Percentiles rank a stretch among this genome's conserved stretches.
phyloP scores from a whole-genome alignment of 2,329 filamentous ascomycete genomes.

The Curvularia spicifera region DNA sequence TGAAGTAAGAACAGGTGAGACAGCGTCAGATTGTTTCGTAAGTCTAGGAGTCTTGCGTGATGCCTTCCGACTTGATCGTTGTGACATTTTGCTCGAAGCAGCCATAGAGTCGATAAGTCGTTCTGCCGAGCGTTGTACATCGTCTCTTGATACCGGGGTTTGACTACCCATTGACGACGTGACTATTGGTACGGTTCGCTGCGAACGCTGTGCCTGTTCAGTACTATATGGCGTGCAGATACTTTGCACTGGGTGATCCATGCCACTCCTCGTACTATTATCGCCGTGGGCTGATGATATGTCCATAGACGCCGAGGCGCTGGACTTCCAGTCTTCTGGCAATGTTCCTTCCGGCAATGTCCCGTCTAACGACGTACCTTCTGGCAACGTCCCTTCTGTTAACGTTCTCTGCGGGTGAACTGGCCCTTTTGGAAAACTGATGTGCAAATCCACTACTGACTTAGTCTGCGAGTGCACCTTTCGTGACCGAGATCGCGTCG shows the following conservation, averaged over 20 bases:
- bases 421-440: conserved; percentile 26
- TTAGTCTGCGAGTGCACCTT: conserved; percentile 12
- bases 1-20: not conserved
- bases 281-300: conserved; percentile 24
- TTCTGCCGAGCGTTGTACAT: conserved; percentile 27
- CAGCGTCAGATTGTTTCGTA: not conserved
- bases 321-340: conserved; percentile 25
- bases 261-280: not conserved
- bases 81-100: not conserved
- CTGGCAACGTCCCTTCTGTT: conserved; percentile 6
- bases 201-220: conserved; percentile 7
- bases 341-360: conserved; percentile 2
- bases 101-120: conserved; percentile 10
- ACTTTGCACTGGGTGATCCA: not conserved
- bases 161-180: conserved; percentile 9
- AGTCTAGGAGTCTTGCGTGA: not conserved
- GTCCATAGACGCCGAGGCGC: conserved; percentile 34
- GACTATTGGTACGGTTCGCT: conserved; percentile 13
- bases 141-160: conserved; percentile 5
- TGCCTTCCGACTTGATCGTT: not conserved
- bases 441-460: conserved; percentile 17
- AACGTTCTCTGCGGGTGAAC: conserved; percentile 9
- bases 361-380: not conserved
- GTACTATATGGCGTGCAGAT: conserved; percentile 3
- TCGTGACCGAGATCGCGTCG: conserved; percentile 26